Base-by-base conservation (phyloP, 108 stramenopile species). In the Poteriospumella lacustris region DNA sequence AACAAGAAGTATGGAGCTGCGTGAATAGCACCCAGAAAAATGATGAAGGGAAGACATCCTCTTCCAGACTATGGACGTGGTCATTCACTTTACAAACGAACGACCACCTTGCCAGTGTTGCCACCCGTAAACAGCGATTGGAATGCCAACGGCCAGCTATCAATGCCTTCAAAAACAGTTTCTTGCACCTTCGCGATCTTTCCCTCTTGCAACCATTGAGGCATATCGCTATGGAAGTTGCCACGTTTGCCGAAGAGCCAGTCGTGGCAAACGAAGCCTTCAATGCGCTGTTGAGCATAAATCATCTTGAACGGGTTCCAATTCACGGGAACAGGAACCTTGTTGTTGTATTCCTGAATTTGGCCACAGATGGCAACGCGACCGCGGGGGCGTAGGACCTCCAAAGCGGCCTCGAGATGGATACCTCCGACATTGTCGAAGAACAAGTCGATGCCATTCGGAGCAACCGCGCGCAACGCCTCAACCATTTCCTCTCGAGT, bases 341-440 rank as follows among this genome's bases (percentile, higher is more conserved):
- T 44, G 2, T 43, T 59, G n/a, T 1, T 24, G 72, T 73, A 79
- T 2, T 31, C n/a, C 19, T 1, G 1, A 2, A 79, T 79, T 3
- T 2, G 1, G 33, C 79, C 79, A 42, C 79, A 79, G 12, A 79
- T 40, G 31, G 79, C 79, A 1, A 79, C 47, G 42, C 79, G 42
- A 1, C 79, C 79, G 5, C 31, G 1, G 34, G 40, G 28, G 44
- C 26, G 1, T 3, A 79, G 56, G 26, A 15, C 1, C 1, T 2
- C 28, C 36, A 73, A 15, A 1, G 68, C 79, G 34, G 44, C 79
- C 31, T 76, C 76, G 24, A 52, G 44, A 44, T 72, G 79, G 39
- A 72, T 72, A 28, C 62, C 60, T 24, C 79, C 79, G 3, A 79
- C 79, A 67, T 72, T 72, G 24, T 79, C 79, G 36, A 79, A 79